Percentiles rank a stretch among this genome's conserved stretches.
Evolutionary conservation across 495 filamentous ascomycete species (phyloP).

Genomic region (Penicillium waksmanii): DNA sequence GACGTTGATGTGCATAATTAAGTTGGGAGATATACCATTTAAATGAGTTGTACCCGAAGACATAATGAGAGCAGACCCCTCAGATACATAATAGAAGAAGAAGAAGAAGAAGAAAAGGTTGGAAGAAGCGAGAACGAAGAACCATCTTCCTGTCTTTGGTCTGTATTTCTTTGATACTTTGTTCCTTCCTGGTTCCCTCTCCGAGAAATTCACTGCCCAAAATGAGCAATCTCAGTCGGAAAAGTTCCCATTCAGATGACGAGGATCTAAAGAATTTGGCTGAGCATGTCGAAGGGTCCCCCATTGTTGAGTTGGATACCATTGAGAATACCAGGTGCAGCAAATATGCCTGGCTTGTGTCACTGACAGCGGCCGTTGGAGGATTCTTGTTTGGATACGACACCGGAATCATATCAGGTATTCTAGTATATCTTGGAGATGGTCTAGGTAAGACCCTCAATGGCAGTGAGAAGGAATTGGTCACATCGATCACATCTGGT

Average conservation of each 20-base stretch:
- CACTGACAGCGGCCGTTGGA: constrained; percentile 36
- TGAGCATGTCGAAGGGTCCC: constrained; percentile 12
- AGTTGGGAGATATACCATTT: not conserved
- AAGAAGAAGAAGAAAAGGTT: no score
- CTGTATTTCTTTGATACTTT: not conserved
- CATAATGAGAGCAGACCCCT: not conserved
- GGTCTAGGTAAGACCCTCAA: constrained; percentile 35
- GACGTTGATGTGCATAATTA: not conserved
- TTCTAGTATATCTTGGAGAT: constrained; percentile 46
- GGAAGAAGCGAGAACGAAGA: no score
- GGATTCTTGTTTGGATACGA: constrained; percentile 52
- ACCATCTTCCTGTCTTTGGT: not conserved
- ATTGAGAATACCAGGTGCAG: constrained; percentile 11
- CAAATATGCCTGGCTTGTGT: constrained; percentile 14
- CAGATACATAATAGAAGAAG: not conserved
- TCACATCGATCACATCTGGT: constrained; percentile 51
- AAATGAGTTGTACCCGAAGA: not conserved
- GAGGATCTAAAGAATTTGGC: not conserved
- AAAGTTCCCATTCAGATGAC: constrained; percentile 2
- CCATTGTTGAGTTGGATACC: constrained; percentile 6
- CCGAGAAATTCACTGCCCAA: not conserved
- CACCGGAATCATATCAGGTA: constrained; percentile 53
- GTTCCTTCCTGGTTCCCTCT: not conserved
- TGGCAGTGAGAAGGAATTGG: constrained; percentile 48
- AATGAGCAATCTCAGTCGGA: constrained; percentile 1